A percentile compares a stretch with the other conserved stretches of the same genome.
phyloP scores from a whole-genome alignment of 345 rosid genomes.

The Isatis tinctoria region DNA sequence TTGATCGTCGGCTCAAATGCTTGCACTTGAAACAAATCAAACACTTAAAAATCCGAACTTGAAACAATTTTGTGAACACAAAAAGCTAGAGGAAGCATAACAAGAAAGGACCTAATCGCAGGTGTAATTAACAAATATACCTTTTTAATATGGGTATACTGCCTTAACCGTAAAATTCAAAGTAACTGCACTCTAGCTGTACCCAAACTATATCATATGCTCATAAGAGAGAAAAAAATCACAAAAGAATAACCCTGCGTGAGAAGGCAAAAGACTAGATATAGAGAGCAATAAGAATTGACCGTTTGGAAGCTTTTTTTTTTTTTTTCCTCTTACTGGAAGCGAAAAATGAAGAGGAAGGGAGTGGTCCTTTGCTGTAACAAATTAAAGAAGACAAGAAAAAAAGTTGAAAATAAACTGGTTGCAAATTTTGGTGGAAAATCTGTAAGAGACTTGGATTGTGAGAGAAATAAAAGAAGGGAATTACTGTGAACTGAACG shows the following conservation, averaged over 20 bases:
- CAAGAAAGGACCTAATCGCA: not conserved
- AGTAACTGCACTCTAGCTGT: constrained; percentile 19
- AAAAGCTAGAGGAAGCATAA: not conserved
- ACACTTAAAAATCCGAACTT: not conserved
- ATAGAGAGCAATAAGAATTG: constrained; percentile 13
- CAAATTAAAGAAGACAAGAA: not conserved
- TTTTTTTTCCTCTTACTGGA: not conserved
- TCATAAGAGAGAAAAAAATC: constrained; percentile 5
- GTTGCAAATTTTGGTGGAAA: not conserved
- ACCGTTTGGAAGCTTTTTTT: not conserved
- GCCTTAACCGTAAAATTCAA: constrained; percentile 4
- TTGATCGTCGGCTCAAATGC: not conserved
- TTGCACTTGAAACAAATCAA: constrained; percentile 5
- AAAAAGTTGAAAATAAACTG: not conserved
- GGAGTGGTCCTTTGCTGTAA: constrained; percentile 3
- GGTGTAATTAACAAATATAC: not conserved
- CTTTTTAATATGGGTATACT: not conserved
- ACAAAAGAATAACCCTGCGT: constrained; percentile 22
- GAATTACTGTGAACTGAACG: constrained; percentile 21
- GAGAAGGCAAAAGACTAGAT: not conserved
- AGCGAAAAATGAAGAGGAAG: not conserved
- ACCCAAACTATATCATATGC: not conserved
- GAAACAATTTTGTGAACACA: not conserved
- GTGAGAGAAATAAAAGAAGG: not conserved
- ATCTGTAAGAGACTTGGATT: not conserved